A percentile compares a stretch with the other conserved stretches of the same genome.
These are phyloP conservation scores for Phytomonas sp. DNA, from an alignment of 208 protist species.

Conservation along the genomic window DNA sequence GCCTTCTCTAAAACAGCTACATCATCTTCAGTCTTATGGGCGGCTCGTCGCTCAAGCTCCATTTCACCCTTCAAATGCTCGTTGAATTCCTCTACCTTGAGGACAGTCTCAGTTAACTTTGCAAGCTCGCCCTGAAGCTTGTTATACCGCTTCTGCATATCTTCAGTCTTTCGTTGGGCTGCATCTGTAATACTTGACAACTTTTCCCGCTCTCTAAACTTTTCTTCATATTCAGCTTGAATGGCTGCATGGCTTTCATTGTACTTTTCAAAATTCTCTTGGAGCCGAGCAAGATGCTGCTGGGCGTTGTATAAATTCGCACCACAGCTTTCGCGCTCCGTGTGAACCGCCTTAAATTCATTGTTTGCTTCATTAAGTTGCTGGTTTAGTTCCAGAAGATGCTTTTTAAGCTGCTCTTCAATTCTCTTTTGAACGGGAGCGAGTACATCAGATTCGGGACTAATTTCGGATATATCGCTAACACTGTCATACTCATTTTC, in stretches of 20 bases:
- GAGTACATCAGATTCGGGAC: conserved; percentile 77
- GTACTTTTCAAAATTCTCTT: conserved; percentile 86
- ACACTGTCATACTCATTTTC: conserved; percentile 24
- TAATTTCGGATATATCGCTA: conserved; percentile 85
- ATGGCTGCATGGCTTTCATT: conserved; percentile 79
- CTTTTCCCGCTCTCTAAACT: conserved; percentile 56
- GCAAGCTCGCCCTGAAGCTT: conserved; percentile 87
- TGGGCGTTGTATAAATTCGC: conserved; percentile 94
- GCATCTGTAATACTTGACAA: conserved; percentile 39
- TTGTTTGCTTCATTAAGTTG: conserved; percentile 81
- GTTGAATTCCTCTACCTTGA: conserved; percentile 93
- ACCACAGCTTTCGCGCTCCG: conserved; percentile 85
- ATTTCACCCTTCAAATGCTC: conserved; percentile 91
- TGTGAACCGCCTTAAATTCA: conserved; percentile 62
- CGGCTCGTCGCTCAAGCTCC: conserved; percentile 88
- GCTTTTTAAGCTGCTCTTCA: conserved; percentile 80
- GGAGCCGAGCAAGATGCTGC: conserved; percentile 91
- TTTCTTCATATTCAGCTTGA: conserved; percentile 77
- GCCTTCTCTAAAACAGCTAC: conserved; percentile 89
- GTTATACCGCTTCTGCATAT: conserved; percentile 82
- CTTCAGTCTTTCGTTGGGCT: conserved; percentile 75
- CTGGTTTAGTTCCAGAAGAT: conserved; percentile 80
- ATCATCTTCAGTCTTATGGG: conserved; percentile 94
- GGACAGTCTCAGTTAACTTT: conserved; percentile 86
- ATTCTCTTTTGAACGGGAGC: conserved; percentile 83